Percentiles rank a stretch among this genome's conserved stretches.
Evolutionary conservation across 306 rosid species (phyloP).

Genomic region (Cucumis sativus): DNA sequence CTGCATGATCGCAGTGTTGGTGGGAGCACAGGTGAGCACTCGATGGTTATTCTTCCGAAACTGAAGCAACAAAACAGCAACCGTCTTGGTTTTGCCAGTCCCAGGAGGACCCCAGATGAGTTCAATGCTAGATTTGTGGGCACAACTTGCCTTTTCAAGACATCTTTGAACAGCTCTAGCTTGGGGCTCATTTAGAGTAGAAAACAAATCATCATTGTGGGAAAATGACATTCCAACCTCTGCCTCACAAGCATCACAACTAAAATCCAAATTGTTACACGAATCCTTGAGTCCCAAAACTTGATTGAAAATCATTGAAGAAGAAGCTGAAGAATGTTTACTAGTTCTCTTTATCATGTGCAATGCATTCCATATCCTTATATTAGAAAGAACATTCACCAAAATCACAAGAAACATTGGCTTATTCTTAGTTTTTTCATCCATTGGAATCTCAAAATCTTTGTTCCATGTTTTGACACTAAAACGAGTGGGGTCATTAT

Average conservation of each 20-base stretch:
- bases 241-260: background rate
- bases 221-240: background rate
- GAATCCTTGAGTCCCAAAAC: slow-evolving; percentile 21
- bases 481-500: slow-evolving; percentile 21
- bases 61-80: slow-evolving; percentile 27
- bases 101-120: slow-evolving; percentile 91
- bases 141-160: slow-evolving; percentile 21
- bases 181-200: slow-evolving; percentile 45
- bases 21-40: slow-evolving; percentile 66
- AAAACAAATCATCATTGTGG: background rate
- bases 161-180: slow-evolving; percentile 33
- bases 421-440: background rate
- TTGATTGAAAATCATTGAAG: slow-evolving; percentile 18
- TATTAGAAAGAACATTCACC: slow-evolving; percentile 28
- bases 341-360: slow-evolving; percentile 9
- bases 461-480: slow-evolving; percentile 26
- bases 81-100: slow-evolving; percentile 66
- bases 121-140: slow-evolving; percentile 26
- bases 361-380: slow-evolving; percentile 47
- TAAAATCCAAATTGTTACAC: slow-evolving; percentile 14
- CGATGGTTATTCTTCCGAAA: slow-evolving; percentile 32
- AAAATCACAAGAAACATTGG: slow-evolving; percentile 32
- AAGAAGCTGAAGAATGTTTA: too few relatives aligned
- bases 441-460: background rate
- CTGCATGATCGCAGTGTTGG: slow-evolving; percentile 54